A percentile compares a stretch with the other conserved stretches of the same genome.
Evolutionary conservation across 345 rosid species (phyloP).

Genomic region (Eucalyptus cladocalyx): DNA sequence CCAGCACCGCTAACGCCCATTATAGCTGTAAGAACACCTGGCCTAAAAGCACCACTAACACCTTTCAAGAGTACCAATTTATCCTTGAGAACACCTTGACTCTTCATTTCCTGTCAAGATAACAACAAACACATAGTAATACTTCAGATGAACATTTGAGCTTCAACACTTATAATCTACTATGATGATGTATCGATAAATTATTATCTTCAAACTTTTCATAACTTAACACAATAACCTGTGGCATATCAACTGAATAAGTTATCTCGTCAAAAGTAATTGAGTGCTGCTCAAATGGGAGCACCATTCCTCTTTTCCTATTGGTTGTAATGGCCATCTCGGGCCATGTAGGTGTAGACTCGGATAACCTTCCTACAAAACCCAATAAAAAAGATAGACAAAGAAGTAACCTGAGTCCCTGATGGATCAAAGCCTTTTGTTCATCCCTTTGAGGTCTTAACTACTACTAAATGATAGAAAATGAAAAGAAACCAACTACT

Average conservation of each 20-base stretch:
- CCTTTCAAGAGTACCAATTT: conserved; percentile 31
- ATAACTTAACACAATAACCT: conserved; percentile 7
- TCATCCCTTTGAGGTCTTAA: neutral
- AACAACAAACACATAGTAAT: neutral
- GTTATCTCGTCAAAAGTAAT: conserved; percentile 32
- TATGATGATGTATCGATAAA: neutral
- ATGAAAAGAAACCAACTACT: neutral
- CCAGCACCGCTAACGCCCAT: conserved; percentile 69
- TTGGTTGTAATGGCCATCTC: neutral
- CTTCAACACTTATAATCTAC: neutral
- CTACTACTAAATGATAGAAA: neutral
- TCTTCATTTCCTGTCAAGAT: conserved; percentile 32
- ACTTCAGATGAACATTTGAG: neutral
- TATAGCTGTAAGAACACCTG: conserved; percentile 46
- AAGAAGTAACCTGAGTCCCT: neutral
- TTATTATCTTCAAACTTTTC: neutral
- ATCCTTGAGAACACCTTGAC: conserved; percentile 24
- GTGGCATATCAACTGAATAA: conserved; percentile 54
- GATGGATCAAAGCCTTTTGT: neutral
- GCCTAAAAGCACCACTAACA: conserved; percentile 44
- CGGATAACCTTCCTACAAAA: neutral
- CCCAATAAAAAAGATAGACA: neutral
- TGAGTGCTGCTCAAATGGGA: conserved; percentile 42
- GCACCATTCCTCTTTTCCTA: conserved; percentile 49
- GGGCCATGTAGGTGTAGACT: neutral